Evolutionary conservation across 495 filamentous ascomycete genomes (phyloP).

Genomic region (Tricharina praecox): DNA sequence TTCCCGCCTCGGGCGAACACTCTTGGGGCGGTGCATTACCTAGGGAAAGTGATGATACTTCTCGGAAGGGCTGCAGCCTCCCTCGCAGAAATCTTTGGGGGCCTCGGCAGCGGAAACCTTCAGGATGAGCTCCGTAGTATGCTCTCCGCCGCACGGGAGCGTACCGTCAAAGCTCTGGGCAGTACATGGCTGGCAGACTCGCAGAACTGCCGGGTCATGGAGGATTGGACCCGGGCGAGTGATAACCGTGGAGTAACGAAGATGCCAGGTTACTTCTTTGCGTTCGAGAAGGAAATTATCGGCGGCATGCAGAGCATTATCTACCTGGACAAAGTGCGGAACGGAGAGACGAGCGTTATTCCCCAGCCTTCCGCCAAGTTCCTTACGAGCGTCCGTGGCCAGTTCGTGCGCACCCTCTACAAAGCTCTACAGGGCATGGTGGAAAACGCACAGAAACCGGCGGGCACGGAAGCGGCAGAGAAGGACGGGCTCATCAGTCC

Average conservation of each 20-base stretch:
- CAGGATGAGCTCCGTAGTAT: conserved; percentile 52
- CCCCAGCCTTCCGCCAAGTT: conserved; percentile 67
- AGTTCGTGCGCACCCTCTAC: conserved; percentile 82
- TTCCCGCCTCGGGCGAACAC: conserved; percentile 90
- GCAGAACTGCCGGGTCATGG: conserved; percentile 70
- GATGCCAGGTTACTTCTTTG: conserved; percentile 68
- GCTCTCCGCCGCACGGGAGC: conserved; percentile 63
- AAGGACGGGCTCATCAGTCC: conserved; percentile 26
- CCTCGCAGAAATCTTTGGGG: conserved; percentile 42
- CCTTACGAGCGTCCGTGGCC: conserved; percentile 63
- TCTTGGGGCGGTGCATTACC: conserved; percentile 69
- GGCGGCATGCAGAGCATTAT: conserved; percentile 80
- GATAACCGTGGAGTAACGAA: conserved; percentile 71
- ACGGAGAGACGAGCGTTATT: conserved; percentile 45
- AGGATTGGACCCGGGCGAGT: conserved; percentile 71
- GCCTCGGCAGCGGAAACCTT: conserved; percentile 36
- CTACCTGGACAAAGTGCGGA: conserved; percentile 63
- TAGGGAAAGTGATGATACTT: conserved; percentile 59
- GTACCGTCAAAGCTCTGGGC: conserved; percentile 62
- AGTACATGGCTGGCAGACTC: conserved; percentile 78
- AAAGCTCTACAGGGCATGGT: conserved; percentile 86
- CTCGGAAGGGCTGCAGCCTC: conserved; percentile 74
- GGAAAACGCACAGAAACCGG: conserved; percentile 70
- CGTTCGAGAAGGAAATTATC: conserved; percentile 63
- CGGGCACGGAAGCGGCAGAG: conserved; percentile 42